Percentiles rank a stretch among this genome's conserved stretches.
These are phyloP conservation scores for Phytophthora sojae DNA, from an alignment of 352 stramenopile genomes.

Conservation along the genomic window DNA sequence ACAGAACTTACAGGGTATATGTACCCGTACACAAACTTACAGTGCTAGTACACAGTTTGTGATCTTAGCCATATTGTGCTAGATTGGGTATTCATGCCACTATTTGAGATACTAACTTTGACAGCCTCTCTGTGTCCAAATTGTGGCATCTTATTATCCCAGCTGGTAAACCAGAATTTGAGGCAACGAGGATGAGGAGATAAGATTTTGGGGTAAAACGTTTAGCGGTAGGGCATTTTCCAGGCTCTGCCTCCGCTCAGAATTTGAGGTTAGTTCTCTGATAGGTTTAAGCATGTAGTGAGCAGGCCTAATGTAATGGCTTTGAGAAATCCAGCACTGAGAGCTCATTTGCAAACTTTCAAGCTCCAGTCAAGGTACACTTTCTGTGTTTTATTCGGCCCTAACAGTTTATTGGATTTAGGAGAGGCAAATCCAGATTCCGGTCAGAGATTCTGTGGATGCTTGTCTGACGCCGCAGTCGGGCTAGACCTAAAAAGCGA, in stretches of 20 bases:
- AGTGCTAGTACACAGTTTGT: no score
- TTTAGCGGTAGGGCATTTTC: background rate
- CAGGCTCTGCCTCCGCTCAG: background rate
- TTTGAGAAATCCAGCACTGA: background rate
- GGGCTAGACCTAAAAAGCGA: constrained; percentile 2
- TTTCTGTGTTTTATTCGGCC: background rate
- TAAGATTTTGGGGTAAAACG: background rate
- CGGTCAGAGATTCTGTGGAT: constrained; percentile 1
- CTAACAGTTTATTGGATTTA: background rate
- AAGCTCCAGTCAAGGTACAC: background rate
- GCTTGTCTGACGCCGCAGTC: constrained; percentile 6
- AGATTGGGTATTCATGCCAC: no score
- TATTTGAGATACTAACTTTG: background rate
- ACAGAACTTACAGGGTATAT: no score
- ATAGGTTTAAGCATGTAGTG: background rate
- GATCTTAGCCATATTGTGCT: no score
- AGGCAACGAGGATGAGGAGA: background rate
- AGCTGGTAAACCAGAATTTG: background rate
- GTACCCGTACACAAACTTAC: no score
- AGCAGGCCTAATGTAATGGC: background rate
- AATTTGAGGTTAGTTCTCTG: background rate
- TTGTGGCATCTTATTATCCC: background rate
- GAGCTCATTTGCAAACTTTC: background rate
- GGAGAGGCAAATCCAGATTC: background rate
- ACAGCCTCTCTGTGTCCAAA: background rate